A percentile compares a stretch with the other conserved stretches of the same genome.
phyloP scores from a whole-genome alignment of 306 rosid species.

The Citrullus mucosospermus region DNA sequence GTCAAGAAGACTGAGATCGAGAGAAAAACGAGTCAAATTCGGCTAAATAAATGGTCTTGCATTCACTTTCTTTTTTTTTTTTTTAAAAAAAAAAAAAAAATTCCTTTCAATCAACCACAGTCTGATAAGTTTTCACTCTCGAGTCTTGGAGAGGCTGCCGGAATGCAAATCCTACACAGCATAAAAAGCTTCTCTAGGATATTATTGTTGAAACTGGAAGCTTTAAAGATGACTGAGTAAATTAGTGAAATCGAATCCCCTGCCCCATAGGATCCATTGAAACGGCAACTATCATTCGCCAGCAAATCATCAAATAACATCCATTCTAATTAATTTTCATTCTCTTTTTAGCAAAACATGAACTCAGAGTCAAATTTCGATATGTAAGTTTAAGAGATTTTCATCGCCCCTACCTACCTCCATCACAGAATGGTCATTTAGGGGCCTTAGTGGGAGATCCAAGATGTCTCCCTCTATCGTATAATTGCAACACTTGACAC shows the following conservation, averaged over 20 bases:
- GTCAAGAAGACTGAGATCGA: too few species aligned
- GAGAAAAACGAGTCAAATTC: too few species aligned
- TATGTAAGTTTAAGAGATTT: background rate
- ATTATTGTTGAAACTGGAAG: background rate
- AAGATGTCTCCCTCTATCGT: background rate
- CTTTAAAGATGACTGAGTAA: background rate
- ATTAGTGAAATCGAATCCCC: background rate
- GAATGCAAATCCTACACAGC: too few species aligned
- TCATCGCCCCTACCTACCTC: background rate
- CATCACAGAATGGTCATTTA: background rate
- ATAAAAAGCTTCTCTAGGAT: too few species aligned
- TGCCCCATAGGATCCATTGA: background rate
- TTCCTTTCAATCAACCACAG: too few species aligned
- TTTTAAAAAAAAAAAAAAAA: too few species aligned
- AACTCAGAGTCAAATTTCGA: background rate
- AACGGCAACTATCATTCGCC: background rate
- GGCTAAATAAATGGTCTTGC: too few species aligned
- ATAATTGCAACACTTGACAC: background rate
- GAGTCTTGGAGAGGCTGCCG: too few species aligned
- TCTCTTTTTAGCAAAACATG: background rate
- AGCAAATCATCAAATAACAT: background rate
- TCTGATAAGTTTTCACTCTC: too few species aligned
- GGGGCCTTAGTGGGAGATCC: background rate
- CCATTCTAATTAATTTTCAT: background rate
- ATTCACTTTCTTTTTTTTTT: too few species aligned